A percentile compares a stretch with the other conserved stretches of the same genome.
Conservation (phyloP, 257 asterid species). For the Solanum ahanhuiri region DNA sequence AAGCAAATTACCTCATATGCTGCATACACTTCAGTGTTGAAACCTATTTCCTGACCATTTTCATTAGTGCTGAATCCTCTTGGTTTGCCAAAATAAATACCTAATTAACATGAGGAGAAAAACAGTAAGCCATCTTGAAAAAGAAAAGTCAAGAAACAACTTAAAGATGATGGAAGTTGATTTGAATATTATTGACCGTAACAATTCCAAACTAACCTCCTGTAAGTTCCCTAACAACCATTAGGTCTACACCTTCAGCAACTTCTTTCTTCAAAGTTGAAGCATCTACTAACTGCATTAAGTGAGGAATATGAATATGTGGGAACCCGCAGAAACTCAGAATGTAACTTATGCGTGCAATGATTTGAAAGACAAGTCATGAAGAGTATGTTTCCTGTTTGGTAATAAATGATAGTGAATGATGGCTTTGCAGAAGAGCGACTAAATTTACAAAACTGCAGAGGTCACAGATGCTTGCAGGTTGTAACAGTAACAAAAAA, state of each 20-base stretch:
- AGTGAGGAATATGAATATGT: neutral
- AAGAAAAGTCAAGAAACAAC: neutral
- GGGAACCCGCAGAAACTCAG: neutral
- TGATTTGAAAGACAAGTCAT: neutral
- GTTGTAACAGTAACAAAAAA: neutral
- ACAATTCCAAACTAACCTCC: conserved; percentile 59
- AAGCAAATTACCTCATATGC: conserved; percentile 60
- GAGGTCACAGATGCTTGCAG: too few relatives aligned
- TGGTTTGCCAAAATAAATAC: conserved; percentile 96
- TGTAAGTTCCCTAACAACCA: conserved; percentile 97
- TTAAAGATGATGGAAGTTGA: neutral
- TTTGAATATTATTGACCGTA: neutral
- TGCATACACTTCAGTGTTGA: conserved; percentile 92
- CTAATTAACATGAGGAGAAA: conserved; percentile 22
- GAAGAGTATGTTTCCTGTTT: neutral
- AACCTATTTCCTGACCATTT: conserved; percentile 81
- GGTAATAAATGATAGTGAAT: neutral
- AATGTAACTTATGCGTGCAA: neutral
- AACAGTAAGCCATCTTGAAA: neutral
- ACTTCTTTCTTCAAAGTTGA: conserved; percentile 91
- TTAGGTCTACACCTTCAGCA: conserved; percentile 95
- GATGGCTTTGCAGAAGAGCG: neutral
- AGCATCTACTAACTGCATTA: conserved; percentile 80
- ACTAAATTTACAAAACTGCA: neutral
- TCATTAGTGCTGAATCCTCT: conserved; percentile 75